Conservation (phyloP, 306 rosid genomes). For the Cucumis cinereus region DNA sequence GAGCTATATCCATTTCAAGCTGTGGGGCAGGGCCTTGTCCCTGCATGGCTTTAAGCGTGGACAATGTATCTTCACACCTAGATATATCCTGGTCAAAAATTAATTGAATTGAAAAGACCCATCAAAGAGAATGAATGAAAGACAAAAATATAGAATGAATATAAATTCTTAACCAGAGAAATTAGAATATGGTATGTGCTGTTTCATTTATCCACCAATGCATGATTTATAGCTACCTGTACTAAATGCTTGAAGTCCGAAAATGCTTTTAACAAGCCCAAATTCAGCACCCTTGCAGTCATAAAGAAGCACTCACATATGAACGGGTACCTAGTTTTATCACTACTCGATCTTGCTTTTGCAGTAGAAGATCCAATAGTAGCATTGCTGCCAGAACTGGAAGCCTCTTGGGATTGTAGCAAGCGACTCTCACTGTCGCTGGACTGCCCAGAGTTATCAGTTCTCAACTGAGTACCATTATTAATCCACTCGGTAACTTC, state of each 20-base stretch:
- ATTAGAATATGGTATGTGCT: not conserved
- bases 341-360: conserved; percentile 29
- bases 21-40: conserved; percentile 56
- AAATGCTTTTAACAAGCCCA: conserved; percentile 89
- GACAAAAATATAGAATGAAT: conserved; percentile 5
- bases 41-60: conserved; percentile 68
- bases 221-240: conserved; percentile 46
- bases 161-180: not conserved
- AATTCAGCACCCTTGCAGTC: conserved; percentile 92
- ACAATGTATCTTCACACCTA: conserved; percentile 74
- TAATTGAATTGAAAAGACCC: conserved; percentile 2
- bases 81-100: conserved; percentile 60
- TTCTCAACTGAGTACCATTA: conserved; percentile 25
- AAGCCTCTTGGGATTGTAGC: conserved; percentile 81
- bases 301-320: conserved; percentile 98
- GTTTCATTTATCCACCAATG: not conserved
- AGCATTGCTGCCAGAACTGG: conserved; percentile 58
- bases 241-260: conserved; percentile 93
- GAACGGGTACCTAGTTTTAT: conserved; percentile 60
- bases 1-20: conserved; percentile 47
- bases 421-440: conserved; percentile 53
- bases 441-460: conserved; percentile 22
- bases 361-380: conserved; percentile 27
- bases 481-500: conserved; percentile 84
- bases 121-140: not conserved